phyloP scores from a whole-genome alignment of 345 rosid genomes.

The Murraya paniculata region DNA sequence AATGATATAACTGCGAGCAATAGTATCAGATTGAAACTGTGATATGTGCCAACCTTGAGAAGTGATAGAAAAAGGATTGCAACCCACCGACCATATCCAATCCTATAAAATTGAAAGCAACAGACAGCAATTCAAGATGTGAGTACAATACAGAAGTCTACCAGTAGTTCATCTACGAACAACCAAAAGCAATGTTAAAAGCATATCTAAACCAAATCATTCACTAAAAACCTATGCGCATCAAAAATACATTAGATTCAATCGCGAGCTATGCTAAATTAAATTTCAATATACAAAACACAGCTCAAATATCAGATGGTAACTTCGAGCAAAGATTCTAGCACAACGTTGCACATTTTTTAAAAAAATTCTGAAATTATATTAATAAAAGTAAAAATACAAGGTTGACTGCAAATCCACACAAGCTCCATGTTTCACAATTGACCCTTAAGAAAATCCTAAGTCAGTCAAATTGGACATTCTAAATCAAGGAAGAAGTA shows the following conservation, averaged over 20 bases:
- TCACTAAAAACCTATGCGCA: background rate
- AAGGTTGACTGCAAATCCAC: background rate
- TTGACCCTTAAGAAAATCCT: background rate
- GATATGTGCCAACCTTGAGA: constrained; percentile 92
- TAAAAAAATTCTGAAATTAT: background rate
- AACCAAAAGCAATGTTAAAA: background rate
- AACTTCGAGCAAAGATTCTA: background rate
- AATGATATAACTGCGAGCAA: constrained; percentile 89
- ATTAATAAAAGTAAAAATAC: background rate
- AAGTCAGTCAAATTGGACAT: background rate
- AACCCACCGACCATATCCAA: constrained; percentile 98
- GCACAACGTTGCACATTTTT: background rate
- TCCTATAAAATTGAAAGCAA: constrained; percentile 50
- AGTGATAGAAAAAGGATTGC: constrained; percentile 79
- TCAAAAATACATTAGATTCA: background rate
- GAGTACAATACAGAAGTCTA: background rate
- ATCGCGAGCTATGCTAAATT: background rate
- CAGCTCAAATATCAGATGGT: background rate
- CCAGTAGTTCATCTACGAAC: background rate
- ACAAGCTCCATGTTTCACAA: background rate
- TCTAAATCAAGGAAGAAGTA: background rate
- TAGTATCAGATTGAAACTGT: constrained; percentile 80
- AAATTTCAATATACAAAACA: background rate
- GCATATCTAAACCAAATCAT: too few species aligned
- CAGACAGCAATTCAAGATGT: background rate